Base-by-base conservation (phyloP, 164 flowering plant species). In the Dillenia suffruticosa region DNA sequence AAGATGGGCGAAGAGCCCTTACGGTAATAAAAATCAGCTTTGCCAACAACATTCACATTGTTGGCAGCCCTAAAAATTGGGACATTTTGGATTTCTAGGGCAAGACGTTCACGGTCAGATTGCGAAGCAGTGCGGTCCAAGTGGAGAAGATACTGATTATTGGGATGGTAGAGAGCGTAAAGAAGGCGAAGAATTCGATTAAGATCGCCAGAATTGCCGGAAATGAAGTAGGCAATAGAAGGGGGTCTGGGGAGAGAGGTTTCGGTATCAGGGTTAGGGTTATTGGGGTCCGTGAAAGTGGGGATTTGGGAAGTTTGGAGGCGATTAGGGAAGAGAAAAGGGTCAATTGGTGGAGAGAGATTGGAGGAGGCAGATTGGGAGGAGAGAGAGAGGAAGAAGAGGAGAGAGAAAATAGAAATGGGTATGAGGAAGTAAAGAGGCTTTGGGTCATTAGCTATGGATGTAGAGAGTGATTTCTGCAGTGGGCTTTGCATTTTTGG, bases 11-110 rank as follows among this genome's bases (percentile, higher is more conserved):
- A 81, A 2, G 89, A 79, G 11, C 96, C 96, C 14, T 68, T 68
- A 0, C 72, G 64, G 72, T 88, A 76, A 5, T 75, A 82, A 54
- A 76, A 76, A 74, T 89, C 96, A 8, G 89, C 76, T 50, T 80
- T 80, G 0, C 97, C 96, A 16, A 91, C 57, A 14, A 94, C 96
- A 61, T 85, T 57, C 9, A 94, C 96, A 61, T 94, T 94, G 59
- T 66, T 67, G 15, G 92, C 84, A 17, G 88, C 82, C 51, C 57
- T 59, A 63, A 89, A 87, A 26, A 87, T 17, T 16, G 90, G 84
- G 40, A 68, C 67, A 2, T 79, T 69, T 65, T 82, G 80, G 44
- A 94, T 82, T 0, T 72, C 13, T 59, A 77, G 22, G 8, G 91
- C 93, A 14, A 94, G 78, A 1, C 44, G 14, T 24, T 73, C 81